A percentile compares a stretch with the other conserved stretches of the same genome.
Conservation (phyloP, 2,329 filamentous ascomycete genomes). For the Elsinoe arachidis region DNA sequence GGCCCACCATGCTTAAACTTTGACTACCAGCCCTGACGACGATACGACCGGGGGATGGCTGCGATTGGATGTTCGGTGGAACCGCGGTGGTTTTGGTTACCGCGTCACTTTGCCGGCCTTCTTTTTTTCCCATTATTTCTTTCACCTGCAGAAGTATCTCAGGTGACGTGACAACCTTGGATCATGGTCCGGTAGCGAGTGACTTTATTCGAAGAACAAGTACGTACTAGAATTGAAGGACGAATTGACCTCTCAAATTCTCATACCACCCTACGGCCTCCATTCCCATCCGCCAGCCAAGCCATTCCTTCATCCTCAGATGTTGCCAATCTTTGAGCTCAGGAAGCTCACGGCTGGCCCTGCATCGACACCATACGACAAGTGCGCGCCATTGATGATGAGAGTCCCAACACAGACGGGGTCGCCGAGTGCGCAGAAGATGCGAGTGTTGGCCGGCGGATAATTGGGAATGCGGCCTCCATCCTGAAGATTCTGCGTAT, state of each 20-base stretch:
- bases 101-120: neutral
- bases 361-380: conserved; percentile 16
- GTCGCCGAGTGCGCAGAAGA: conserved; percentile 24
- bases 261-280: neutral
- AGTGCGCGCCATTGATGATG: conserved; percentile 22
- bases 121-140: neutral
- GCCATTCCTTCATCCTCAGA: neutral
- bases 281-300: neutral
- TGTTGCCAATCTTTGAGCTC: neutral
- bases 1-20: too few species aligned
- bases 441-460: conserved; percentile 22
- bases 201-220: neutral
- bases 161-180: neutral
- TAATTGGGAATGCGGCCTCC: conserved; percentile 28
- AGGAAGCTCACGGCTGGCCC: conserved; percentile 5
- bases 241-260: too few species aligned
- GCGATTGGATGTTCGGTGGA: too few species aligned
- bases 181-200: too few species aligned
- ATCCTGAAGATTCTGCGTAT: conserved; percentile 32
- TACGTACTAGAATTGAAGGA: too few species aligned
- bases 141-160: too few species aligned
- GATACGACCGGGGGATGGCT: too few species aligned
- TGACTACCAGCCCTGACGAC: too few species aligned
- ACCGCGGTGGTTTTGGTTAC: neutral
- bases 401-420: conserved; percentile 22